Base-by-base conservation (phyloP, 2,329 filamentous ascomycete genomes). In the Claviceps sp. region DNA sequence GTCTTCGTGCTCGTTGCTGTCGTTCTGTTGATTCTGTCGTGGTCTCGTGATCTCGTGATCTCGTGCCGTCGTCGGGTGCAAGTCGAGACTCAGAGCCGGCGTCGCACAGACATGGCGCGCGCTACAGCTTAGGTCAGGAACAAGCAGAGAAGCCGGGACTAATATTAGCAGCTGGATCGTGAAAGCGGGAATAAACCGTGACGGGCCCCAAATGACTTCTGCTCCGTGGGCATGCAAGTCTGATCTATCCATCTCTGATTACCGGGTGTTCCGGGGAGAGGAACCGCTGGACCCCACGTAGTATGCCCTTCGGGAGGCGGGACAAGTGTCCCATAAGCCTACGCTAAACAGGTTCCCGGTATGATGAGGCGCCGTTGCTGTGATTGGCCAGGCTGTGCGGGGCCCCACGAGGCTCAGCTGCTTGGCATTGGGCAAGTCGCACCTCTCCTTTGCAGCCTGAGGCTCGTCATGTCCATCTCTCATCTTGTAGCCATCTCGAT, bases 101-200 rank as follows among this genome's bases (percentile, higher is more conserved):
- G 54, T 46, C 30, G 42, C 53, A 48, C 43, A 19, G 50, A 45
- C 55, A 56, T 55, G 54, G 40, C 54, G 47, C 17, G 37, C 30
- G 42, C 30, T 26, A 50, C 19, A 30, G 52, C 38, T 50, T 34
- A 38, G 48, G 44, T 10, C 17, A 13, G 34, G 26, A 19, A 38
- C 22, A 43, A 19, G 38, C 16, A 26, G 4, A 14, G 40, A 24
- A 44, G 41, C 24, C 30, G 16, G 41, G 41, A 43, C 41, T 43
- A 24, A 14, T 11, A 43, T 22, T 43, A 43, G 41, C 41, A 43
- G 41, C 11, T 24, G 41, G 41, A 14, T 22, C 41, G 19, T 43
- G 41, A 43, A 11, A 22, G 41, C 41, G 41, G 41, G 19, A 43
- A 43, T 43, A 24, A 43, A 22, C 19, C 19, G 13, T 24, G 10